Percentiles rank a stretch among this genome's conserved stretches.
Conservation (phyloP, 2,329 filamentous ascomycete genomes). For the Arachnomyces sp. region DNA sequence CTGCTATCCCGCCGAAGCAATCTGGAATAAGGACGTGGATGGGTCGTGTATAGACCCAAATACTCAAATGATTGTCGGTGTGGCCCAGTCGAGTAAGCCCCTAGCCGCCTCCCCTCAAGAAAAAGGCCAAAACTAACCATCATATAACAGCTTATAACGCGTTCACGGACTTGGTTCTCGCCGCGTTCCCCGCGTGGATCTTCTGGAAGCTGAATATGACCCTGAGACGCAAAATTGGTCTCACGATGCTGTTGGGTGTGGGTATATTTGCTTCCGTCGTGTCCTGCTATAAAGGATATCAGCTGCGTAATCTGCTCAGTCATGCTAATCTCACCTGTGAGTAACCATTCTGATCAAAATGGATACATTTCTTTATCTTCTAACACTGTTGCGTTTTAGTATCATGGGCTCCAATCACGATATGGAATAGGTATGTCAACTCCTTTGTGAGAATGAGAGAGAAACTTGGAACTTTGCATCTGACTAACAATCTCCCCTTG, state of each 20-base stretch:
- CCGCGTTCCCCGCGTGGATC: constrained; percentile 7
- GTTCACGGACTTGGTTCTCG: constrained; percentile 9
- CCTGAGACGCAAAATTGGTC: constrained; percentile 7
- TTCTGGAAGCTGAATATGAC: constrained; percentile 9
- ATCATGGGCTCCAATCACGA: constrained; percentile 11
- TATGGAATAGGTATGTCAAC: constrained; percentile 14
- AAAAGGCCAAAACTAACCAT: no score
- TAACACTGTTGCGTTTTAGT: constrained; percentile 1
- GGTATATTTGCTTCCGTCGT: constrained; percentile 9
- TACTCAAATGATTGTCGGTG: no score
- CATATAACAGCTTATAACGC: constrained; percentile 11
- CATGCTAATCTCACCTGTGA: constrained; percentile 11
- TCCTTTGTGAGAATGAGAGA: no score
- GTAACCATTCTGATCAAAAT: background rate
- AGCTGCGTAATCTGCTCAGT: constrained; percentile 7
- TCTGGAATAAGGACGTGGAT: background rate
- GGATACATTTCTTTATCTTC: no score
- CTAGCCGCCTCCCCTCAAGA: no score
- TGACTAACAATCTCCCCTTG: no score
- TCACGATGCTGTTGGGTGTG: constrained; percentile 9
- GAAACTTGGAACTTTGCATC: no score
- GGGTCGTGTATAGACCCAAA: background rate
- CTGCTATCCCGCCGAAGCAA: background rate
- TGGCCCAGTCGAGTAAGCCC: no score
- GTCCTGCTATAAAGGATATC: constrained; percentile 6